phyloP scores from a whole-genome alignment of 257 asterid genomes.

The Plantago ovata region DNA sequence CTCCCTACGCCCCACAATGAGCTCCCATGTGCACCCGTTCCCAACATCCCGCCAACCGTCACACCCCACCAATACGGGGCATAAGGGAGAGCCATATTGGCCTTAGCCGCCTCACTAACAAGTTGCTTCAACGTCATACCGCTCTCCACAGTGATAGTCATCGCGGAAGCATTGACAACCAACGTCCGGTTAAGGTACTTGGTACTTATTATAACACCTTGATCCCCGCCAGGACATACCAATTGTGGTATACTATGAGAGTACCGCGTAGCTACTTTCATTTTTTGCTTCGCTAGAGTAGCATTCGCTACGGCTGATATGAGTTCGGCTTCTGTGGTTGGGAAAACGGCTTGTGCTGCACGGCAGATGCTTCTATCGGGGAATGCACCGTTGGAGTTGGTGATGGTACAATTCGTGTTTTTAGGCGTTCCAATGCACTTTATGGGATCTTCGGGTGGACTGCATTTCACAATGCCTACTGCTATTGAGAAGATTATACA shows the following conservation, averaged over 20 bases:
- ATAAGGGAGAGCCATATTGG: constrained; percentile 45
- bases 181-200: constrained; percentile 28
- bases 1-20: constrained; percentile 63
- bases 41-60: constrained; percentile 63
- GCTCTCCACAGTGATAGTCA: constrained; percentile 57
- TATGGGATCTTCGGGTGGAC: constrained; percentile 56
- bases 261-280: constrained; percentile 48
- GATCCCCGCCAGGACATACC: constrained; percentile 46
- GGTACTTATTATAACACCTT: constrained; percentile 57
- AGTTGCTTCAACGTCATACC: constrained; percentile 52
- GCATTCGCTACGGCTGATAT: constrained; percentile 44
- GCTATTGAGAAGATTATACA: no score
- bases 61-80: constrained; percentile 77
- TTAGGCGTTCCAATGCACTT: constrained; percentile 22
- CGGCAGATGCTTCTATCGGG: constrained; percentile 56
- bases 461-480: neutral
- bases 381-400: constrained; percentile 50
- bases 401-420: constrained; percentile 52
- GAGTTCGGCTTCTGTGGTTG: constrained; percentile 40
- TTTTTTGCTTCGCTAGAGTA: constrained; percentile 23
- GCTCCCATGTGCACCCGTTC: constrained; percentile 82
- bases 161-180: constrained; percentile 15
- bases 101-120: constrained; percentile 36
- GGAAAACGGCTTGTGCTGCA: constrained; percentile 44
- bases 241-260: constrained; percentile 69